These are phyloP conservation scores for Lenzites betulinus DNA, from an alignment of 768 basidiomycete genomes.

Conservation along the genomic window DNA sequence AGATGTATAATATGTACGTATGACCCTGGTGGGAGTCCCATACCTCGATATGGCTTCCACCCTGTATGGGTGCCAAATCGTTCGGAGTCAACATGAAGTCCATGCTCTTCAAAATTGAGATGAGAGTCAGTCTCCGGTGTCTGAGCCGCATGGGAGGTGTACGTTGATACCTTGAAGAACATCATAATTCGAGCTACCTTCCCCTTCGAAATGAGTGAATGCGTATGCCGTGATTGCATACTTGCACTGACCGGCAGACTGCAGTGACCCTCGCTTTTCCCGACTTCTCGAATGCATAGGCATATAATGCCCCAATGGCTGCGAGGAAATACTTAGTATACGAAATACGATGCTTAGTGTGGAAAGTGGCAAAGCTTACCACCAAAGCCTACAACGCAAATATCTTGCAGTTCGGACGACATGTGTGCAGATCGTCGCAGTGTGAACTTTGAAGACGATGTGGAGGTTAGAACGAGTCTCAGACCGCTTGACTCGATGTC, in stretches of 20 bases:
- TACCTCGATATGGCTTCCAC: slow-evolving; percentile 31
- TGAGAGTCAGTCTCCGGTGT: background rate
- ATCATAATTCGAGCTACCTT: slow-evolving; percentile 25
- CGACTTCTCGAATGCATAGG: slow-evolving; percentile 29
- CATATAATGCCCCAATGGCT: slow-evolving; percentile 37
- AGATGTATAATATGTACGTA: too few relatives aligned
- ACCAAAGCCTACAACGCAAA: slow-evolving; percentile 28
- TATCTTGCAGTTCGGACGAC: too few relatives aligned
- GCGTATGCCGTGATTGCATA: background rate
- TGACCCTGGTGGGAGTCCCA: background rate
- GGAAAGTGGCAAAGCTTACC: slow-evolving; percentile 15
- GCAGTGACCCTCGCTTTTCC: slow-evolving; percentile 31
- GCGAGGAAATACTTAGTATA: too few relatives aligned
- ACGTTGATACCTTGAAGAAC: slow-evolving; percentile 17
- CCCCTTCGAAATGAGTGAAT: background rate
- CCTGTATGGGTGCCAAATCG: slow-evolving; percentile 17
- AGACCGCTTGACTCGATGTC: too few relatives aligned
- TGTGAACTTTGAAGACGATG: too few relatives aligned
- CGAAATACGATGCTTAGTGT: background rate
- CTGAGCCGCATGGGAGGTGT: background rate
- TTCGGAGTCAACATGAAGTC: slow-evolving; percentile 27
- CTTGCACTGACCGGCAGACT: slow-evolving; percentile 34
- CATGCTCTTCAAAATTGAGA: slow-evolving; percentile 20
- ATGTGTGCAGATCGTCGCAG: too few relatives aligned
- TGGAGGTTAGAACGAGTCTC: too few relatives aligned